A percentile compares a stretch with the other conserved stretches of the same genome.
Evolutionary conservation across 2,329 filamentous ascomycete genomes (phyloP).

Genomic region (Cryoendolithus antarcticus): DNA sequence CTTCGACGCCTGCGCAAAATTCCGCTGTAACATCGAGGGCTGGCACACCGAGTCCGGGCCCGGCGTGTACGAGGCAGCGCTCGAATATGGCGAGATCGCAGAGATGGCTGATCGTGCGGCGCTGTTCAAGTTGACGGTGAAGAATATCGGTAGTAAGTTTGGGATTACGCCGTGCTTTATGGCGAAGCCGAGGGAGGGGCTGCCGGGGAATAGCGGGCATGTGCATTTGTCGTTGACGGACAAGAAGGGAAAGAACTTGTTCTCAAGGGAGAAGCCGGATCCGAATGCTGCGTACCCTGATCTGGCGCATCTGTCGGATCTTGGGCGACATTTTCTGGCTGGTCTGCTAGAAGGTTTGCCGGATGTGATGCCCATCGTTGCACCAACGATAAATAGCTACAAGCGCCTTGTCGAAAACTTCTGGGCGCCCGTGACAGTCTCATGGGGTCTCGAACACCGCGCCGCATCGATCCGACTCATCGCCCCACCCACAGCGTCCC

Average conservation of each 20-base stretch:
- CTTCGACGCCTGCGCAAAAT: conserved; percentile 66
- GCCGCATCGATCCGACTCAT: conserved; percentile 86
- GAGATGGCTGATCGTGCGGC: conserved; percentile 86
- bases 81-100: conserved; percentile 78
- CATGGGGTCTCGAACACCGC: conserved; percentile 91
- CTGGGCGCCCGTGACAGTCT: conserved; percentile 96
- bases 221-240: conserved; percentile 88
- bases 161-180: conserved; percentile 97
- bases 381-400: conserved; percentile 94
- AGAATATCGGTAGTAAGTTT: conserved; percentile 73
- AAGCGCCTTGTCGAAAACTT: conserved; percentile 98
- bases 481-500: conserved; percentile 70
- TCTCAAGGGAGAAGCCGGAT: conserved; percentile 62
- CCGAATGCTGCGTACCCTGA: conserved; percentile 60
- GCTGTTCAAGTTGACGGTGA: conserved; percentile 91
- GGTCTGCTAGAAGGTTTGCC: conserved; percentile 80
- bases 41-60: conserved; percentile 95
- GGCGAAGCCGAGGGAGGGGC: conserved; percentile 84
- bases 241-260: conserved; percentile 61
- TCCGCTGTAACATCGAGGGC: conserved; percentile 73
- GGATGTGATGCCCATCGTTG: conserved; percentile 89
- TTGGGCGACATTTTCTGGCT: conserved; percentile 86
- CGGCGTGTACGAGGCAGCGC: conserved; percentile 87
- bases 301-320: conserved; percentile 66
- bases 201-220: conserved; percentile 91